Conservation (phyloP, 371 early-diverging fungal species). For the Phascolomyces articulosus region DNA sequence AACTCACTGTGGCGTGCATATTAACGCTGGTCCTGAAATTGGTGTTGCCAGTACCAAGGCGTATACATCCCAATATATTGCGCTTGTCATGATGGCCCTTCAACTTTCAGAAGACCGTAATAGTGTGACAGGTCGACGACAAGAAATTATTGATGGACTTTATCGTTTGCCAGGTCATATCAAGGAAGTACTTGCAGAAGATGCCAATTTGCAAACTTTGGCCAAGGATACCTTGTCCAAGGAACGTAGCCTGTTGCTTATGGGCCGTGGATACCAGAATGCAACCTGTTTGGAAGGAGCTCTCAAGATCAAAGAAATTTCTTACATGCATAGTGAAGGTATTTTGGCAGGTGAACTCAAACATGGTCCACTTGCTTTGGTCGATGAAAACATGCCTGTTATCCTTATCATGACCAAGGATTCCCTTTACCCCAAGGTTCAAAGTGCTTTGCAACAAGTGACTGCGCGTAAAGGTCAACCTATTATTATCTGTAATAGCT, state of each 20-base stretch:
- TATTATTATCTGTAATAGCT: slow-evolving; percentile 91
- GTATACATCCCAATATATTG: slow-evolving; percentile 97
- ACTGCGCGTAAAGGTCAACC: slow-evolving; percentile 95
- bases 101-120: slow-evolving; percentile 91
- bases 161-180: slow-evolving; percentile 88
- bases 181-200: slow-evolving; percentile 86
- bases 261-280: slow-evolving; percentile 98
- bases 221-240: slow-evolving; percentile 78
- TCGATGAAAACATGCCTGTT: slow-evolving; percentile 96
- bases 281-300: slow-evolving; percentile 98
- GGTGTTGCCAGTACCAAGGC: slow-evolving; percentile 99
- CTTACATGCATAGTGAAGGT: slow-evolving; percentile 97
- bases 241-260: slow-evolving; percentile 87
- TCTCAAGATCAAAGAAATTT: slow-evolving; percentile 98
- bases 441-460: slow-evolving; percentile 95
- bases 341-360: slow-evolving; percentile 99
- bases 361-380: slow-evolving; percentile 98
- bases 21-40: slow-evolving; percentile 99
- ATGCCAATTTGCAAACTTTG: slow-evolving; percentile 78
- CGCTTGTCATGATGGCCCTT: slow-evolving; percentile 95
- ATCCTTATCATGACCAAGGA: slow-evolving; percentile 55
- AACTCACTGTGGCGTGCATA: slow-evolving; percentile 98
- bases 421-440: slow-evolving; percentile 73
- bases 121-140: slow-evolving; percentile 81
- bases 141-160: slow-evolving; percentile 93